phyloP scores from a whole-genome alignment of 1,284 basidiomycete genomes.

The Pisolithus thermaeus region DNA sequence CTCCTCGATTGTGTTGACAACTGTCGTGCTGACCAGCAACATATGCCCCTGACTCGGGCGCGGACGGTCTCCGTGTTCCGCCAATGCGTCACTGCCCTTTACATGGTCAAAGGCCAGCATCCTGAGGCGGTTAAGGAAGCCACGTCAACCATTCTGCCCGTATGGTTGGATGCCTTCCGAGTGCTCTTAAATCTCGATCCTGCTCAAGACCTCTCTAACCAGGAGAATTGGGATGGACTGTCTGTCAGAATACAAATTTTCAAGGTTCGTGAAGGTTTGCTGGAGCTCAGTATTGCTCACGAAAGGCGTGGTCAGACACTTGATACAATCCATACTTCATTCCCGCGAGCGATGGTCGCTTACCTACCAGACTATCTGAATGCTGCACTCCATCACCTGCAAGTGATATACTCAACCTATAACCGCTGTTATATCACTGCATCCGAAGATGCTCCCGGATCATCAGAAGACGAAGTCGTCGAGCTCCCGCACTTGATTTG shows the following conservation, averaged over 20 bases:
- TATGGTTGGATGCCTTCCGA: slow-evolving; percentile 86
- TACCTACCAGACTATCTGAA: slow-evolving; percentile 59
- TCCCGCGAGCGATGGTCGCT: slow-evolving; percentile 61
- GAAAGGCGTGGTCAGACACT: slow-evolving; percentile 47
- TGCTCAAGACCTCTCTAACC: slow-evolving; percentile 50
- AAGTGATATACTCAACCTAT: slow-evolving; percentile 62
- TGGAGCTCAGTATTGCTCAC: background rate
- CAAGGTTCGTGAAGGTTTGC: slow-evolving; percentile 43
- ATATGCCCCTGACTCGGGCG: slow-evolving; percentile 76
- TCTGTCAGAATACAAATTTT: slow-evolving; percentile 75
- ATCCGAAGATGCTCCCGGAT: slow-evolving; percentile 47
- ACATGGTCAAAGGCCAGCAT: slow-evolving; percentile 92
- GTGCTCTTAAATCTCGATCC: slow-evolving; percentile 68
- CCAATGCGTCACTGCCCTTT: slow-evolving; percentile 85
- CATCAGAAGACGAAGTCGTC: slow-evolving; percentile 74
- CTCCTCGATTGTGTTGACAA: slow-evolving; percentile 5
- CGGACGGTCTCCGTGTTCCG: slow-evolving; percentile 85
- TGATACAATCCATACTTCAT: slow-evolving; percentile 69
- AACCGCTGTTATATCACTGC: slow-evolving; percentile 62
- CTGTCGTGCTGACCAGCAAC: slow-evolving; percentile 38
- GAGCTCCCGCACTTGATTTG: slow-evolving; percentile 73
- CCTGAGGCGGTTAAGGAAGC: slow-evolving; percentile 84
- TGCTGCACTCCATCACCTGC: slow-evolving; percentile 61
- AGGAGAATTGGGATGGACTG: slow-evolving; percentile 71
- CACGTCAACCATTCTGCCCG: slow-evolving; percentile 72